These are phyloP conservation scores for Aspergillus asperescens DNA, from an alignment of 495 filamentous ascomycete species.

Conservation along the genomic window DNA sequence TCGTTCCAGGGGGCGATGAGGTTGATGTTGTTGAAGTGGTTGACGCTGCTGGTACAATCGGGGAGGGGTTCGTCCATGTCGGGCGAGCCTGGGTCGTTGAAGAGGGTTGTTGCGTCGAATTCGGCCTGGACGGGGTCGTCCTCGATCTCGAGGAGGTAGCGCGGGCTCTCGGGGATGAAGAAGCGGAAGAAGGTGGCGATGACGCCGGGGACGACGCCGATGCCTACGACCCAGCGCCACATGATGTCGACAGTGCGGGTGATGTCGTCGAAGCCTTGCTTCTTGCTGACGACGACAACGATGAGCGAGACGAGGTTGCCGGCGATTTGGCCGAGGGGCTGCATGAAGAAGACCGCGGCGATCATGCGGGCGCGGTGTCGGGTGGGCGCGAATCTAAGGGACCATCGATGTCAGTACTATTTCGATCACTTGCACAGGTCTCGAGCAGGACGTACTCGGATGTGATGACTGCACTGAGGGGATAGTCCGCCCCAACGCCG, in stretches of 20 bases:
- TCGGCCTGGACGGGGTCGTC: constrained; percentile 44
- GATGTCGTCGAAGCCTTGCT: constrained; percentile 28
- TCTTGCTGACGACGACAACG: constrained; percentile 36
- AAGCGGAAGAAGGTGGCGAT: constrained; percentile 56
- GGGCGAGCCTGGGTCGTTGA: constrained; percentile 22
- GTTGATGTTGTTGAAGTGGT: constrained; percentile 3
- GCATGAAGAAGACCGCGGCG: constrained; percentile 61
- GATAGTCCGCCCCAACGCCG: constrained; percentile 54
- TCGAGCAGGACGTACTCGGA: constrained; percentile 40
- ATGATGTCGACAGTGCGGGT: constrained; percentile 39
- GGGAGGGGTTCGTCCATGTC: constrained; percentile 1
- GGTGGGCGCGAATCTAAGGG: constrained; percentile 50
- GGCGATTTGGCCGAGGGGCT: constrained; percentile 59
- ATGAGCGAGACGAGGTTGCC: constrained; percentile 50
- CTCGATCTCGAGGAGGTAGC: constrained; percentile 51
- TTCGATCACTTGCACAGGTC: background rate
- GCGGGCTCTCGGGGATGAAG: constrained; percentile 57
- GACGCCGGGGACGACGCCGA: constrained; percentile 56
- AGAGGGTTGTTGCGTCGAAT: constrained; percentile 41
- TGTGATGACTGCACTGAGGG: constrained; percentile 55
- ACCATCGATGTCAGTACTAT: background rate
- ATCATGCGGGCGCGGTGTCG: constrained; percentile 58
- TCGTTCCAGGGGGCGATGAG: constrained; percentile 15
- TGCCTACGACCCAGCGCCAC: constrained; percentile 58
- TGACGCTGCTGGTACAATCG: too few relatives aligned